Evolutionary conservation across 1,284 basidiomycete species (phyloP).

Genomic region (Ceratorhiza oryzae-sativae): DNA sequence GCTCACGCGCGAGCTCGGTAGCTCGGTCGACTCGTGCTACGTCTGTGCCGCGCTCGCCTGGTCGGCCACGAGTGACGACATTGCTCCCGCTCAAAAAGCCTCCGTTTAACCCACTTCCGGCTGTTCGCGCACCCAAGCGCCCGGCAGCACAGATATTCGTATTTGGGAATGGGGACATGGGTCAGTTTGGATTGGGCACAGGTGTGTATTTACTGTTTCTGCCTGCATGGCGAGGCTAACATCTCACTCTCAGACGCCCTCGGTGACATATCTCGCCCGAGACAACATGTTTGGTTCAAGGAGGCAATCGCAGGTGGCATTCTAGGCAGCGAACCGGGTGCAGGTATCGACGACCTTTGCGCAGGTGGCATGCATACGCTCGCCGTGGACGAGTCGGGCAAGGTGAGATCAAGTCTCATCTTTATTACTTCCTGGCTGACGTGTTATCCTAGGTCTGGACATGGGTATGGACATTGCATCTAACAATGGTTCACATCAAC

Average conservation of each 20-base stretch:
- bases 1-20: slow-evolving; percentile 22
- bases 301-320: slow-evolving; percentile 66
- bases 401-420: slow-evolving; percentile 59
- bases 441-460: slow-evolving; percentile 56
- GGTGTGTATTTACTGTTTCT: background rate
- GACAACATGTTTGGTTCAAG: slow-evolving; percentile 70
- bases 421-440: slow-evolving; percentile 21
- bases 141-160: slow-evolving; percentile 75
- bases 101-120: slow-evolving; percentile 63
- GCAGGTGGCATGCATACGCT: slow-evolving; percentile 87
- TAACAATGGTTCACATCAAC: background rate
- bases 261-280: slow-evolving; percentile 74
- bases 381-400: slow-evolving; percentile 83
- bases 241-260: slow-evolving; percentile 56
- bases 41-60: slow-evolving; percentile 19
- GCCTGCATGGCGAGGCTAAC: background rate
- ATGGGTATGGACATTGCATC: slow-evolving; percentile 69
- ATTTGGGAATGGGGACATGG: slow-evolving; percentile 88
- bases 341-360: slow-evolving; percentile 77
- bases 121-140: slow-evolving; percentile 58
- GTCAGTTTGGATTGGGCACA: slow-evolving; percentile 85
- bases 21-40: slow-evolving; percentile 20
- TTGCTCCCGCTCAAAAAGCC: slow-evolving; percentile 34
- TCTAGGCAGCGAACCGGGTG: slow-evolving; percentile 67
- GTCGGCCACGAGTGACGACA: background rate